Percentiles rank a stretch among this genome's conserved stretches.
Evolutionary conservation across 345 rosid genomes (phyloP).

Genomic region (Pugionium dolabratum): DNA sequence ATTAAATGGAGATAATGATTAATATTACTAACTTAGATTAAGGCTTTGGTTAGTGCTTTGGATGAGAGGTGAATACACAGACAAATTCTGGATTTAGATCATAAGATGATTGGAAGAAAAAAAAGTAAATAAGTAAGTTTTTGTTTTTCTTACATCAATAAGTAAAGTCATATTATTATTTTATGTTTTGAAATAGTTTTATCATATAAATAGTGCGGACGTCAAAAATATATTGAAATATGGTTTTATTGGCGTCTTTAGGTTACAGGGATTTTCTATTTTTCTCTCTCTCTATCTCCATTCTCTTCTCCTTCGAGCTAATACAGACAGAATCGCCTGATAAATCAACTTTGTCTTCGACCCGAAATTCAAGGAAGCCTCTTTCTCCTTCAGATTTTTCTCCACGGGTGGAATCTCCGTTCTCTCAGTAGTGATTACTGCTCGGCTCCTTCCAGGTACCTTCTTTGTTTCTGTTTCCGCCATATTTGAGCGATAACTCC

Average conservation of each 20-base stretch:
- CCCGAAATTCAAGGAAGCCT: slow-evolving; percentile 26
- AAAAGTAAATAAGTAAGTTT: neutral
- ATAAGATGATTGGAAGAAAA: neutral
- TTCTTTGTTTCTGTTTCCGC: slow-evolving; percentile 19
- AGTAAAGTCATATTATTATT: too few species aligned
- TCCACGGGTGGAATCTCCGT: slow-evolving; percentile 32
- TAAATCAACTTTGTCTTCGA: slow-evolving; percentile 27
- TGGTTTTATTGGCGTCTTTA: slow-evolving; percentile 28
- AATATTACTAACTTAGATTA: slow-evolving; percentile 2
- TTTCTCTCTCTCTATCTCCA: neutral
- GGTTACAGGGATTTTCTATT: slow-evolving; percentile 36
- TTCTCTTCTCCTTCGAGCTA: slow-evolving; percentile 29
- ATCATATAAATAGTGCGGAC: slow-evolving; percentile 36
- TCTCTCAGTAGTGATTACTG: slow-evolving; percentile 32
- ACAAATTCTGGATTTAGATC: too few species aligned
- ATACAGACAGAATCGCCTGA: slow-evolving; percentile 29
- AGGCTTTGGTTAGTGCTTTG: neutral
- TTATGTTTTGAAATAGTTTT: neutral
- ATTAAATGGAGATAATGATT: slow-evolving; percentile 9
- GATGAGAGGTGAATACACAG: too few species aligned
- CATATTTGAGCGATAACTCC: neutral
- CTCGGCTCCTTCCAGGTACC: slow-evolving; percentile 31
- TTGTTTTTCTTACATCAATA: neutral
- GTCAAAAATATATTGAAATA: slow-evolving; percentile 39
- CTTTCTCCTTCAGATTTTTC: slow-evolving; percentile 22